Conservation (phyloP, 2,329 filamentous ascomycete genomes). For the Zalaria sp. region DNA sequence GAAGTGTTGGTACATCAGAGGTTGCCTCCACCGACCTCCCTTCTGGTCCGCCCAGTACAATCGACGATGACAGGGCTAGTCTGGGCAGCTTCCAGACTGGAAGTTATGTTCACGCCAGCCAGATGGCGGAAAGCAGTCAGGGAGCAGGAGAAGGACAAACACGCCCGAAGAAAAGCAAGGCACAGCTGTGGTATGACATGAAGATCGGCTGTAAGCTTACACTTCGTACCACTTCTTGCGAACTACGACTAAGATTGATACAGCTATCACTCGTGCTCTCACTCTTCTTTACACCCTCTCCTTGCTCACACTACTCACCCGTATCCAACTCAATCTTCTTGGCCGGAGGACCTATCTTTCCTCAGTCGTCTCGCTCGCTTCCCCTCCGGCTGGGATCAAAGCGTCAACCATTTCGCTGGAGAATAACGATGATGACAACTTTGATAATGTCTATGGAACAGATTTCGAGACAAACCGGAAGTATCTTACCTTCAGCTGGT, state of each 20-base stretch:
- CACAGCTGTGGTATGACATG: constrained; percentile 92
- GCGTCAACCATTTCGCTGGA: constrained; percentile 72
- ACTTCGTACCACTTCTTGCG: neutral
- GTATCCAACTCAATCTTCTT: constrained; percentile 92
- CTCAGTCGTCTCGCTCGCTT: constrained; percentile 82
- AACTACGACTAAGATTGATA: neutral
- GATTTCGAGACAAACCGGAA: constrained; percentile 94
- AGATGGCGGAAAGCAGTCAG: constrained; percentile 39
- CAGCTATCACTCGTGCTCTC: constrained; percentile 80
- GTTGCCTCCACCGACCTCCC: constrained; percentile 41
- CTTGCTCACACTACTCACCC: constrained; percentile 79
- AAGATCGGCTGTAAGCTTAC: constrained; percentile 71
- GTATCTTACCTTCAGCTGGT: constrained; percentile 96
- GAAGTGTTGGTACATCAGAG: constrained; percentile 43
- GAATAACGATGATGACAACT: constrained; percentile 81
- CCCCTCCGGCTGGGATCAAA: constrained; percentile 46
- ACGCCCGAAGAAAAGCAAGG: constrained; percentile 63
- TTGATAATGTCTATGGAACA: constrained; percentile 70
- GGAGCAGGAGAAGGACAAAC: constrained; percentile 20
- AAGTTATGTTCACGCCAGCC: constrained; percentile 71
- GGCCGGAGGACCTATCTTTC: constrained; percentile 91
- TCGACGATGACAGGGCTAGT: constrained; percentile 73
- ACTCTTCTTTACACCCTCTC: constrained; percentile 85
- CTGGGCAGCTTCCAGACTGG: constrained; percentile 64
- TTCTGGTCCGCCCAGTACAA: constrained; percentile 50